Base-by-base conservation (phyloP, 176 grass and related monocot genomes). In the Puccinellia tenuiflora region DNA sequence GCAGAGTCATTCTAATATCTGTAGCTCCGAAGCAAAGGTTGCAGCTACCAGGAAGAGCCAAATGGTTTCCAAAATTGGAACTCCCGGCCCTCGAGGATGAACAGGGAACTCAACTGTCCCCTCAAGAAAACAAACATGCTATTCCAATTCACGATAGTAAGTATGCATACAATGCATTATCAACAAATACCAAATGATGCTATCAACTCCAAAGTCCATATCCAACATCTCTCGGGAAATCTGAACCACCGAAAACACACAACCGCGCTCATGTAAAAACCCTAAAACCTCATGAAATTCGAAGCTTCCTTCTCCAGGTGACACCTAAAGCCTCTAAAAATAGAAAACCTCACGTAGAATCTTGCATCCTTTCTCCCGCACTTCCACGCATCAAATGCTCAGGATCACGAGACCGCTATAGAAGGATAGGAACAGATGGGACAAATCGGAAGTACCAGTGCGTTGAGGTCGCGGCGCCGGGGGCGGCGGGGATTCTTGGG, bases 381-480 rank as follows among this genome's bases (percentile, higher is more conserved):
- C 25, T 10, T 31, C 11, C 60, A 76, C 38, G 7, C 12, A 61
- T 81, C 30, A n/a, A 85, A 85, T 18, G 18, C 61, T 34, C 33
- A 81, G 39, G 39, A 89, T 76, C 60, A 21, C 59, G 53, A 10
- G 50, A 3, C 46, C 81, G 7, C 21, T 37, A 57, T 21, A 6
- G n/a, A 35, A 28, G 34, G 29, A 79, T 7, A 78, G 6, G 56
- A n/a, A 7, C 2, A 25, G 34, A 47, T 52, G 48, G 48, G 70
- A 60, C 30, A 22, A 26, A 67, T 65, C 25, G 52, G 61, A 15
- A 78, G 35, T 28, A 97, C 94, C 91, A 94, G 79, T 7, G 83
- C 83, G 79, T 92, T 94, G 86, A 97, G 94, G 84, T 92, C 92
- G 28, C 89, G 88, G 74, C 90, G 83, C 18, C 87, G 81, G 40